A percentile compares a stretch with the other conserved stretches of the same genome.
Evolutionary conservation across 2,329 filamentous ascomycete genomes (phyloP).

Genomic region (Lithohypha guttulata): DNA sequence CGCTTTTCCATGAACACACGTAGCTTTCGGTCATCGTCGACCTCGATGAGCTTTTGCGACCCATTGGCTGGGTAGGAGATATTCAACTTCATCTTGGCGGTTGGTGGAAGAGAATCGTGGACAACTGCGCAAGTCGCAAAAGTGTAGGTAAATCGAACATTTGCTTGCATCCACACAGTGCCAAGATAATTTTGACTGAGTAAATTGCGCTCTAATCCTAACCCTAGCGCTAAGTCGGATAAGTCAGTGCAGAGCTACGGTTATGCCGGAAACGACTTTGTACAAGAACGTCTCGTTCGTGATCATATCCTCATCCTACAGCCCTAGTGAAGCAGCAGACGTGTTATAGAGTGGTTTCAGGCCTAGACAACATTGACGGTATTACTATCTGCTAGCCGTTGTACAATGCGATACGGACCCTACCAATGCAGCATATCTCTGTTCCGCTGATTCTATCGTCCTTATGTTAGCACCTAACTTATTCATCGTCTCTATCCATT

Average conservation of each 20-base stretch:
- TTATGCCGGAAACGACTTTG: no score
- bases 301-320: no score
- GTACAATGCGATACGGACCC: constrained; percentile 1
- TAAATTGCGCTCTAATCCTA: no score
- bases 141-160: no score
- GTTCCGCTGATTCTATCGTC: constrained; percentile 76
- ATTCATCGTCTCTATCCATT: constrained; percentile 95
- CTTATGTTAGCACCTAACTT: constrained; percentile 85
- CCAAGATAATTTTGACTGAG: no score
- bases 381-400: background rate
- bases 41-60: constrained; percentile 97
- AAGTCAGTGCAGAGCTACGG: no score
- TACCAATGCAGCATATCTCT: constrained; percentile 45
- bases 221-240: no score
- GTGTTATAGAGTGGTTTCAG: no score
- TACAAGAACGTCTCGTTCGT: no score
- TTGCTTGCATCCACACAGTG: no score
- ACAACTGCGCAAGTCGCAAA: background rate
- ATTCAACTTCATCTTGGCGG: constrained; percentile 57
- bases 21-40: constrained; percentile 99
- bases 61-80: constrained; percentile 94
- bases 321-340: no score
- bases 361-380: no score
- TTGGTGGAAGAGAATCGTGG: constrained; percentile 9
- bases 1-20: constrained; percentile 98